Evolutionary conservation across 2,329 filamentous ascomycete species (phyloP).

Genomic region (Chaetomiaceae sp.): DNA sequence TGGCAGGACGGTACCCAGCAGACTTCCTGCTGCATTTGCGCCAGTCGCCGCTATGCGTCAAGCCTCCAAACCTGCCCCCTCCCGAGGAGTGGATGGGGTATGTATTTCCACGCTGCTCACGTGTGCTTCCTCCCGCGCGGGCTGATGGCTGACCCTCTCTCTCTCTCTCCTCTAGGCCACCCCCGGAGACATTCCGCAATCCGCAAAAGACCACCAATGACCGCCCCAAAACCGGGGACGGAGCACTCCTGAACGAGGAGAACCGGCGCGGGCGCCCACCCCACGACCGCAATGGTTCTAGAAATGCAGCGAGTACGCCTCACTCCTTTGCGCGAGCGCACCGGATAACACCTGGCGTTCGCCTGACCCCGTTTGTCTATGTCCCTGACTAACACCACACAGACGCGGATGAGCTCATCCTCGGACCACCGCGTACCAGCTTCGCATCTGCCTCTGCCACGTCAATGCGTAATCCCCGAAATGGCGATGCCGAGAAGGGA

Average conservation of each 20-base stretch:
- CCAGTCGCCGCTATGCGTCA: slow-evolving; percentile 77
- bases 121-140: neutral
- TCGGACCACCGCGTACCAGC: slow-evolving; percentile 76
- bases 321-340: slow-evolving; percentile 17
- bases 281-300: slow-evolving; percentile 51
- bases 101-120: slow-evolving; percentile 29
- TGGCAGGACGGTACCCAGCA: slow-evolving; percentile 65
- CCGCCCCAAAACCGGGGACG: slow-evolving; percentile 43
- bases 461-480: slow-evolving; percentile 43
- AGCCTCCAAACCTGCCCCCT: slow-evolving; percentile 73
- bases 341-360: neutral
- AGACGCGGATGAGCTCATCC: slow-evolving; percentile 76
- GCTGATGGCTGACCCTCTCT: slow-evolving; percentile 10
- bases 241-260: slow-evolving; percentile 43
- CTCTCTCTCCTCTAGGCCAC: slow-evolving; percentile 35
- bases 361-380: neutral
- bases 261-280: slow-evolving; percentile 51
- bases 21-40: slow-evolving; percentile 72
- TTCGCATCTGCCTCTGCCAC: slow-evolving; percentile 81
- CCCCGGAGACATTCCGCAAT: slow-evolving; percentile 43
- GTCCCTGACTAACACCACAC: slow-evolving; percentile 22
- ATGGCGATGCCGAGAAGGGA: slow-evolving; percentile 51
- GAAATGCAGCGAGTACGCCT: slow-evolving; percentile 54
- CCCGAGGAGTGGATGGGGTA: slow-evolving; percentile 97
- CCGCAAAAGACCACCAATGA: slow-evolving; percentile 43